Conservation (phyloP, 2,329 filamentous ascomycete species). For the Delphinella strobiligena region DNA sequence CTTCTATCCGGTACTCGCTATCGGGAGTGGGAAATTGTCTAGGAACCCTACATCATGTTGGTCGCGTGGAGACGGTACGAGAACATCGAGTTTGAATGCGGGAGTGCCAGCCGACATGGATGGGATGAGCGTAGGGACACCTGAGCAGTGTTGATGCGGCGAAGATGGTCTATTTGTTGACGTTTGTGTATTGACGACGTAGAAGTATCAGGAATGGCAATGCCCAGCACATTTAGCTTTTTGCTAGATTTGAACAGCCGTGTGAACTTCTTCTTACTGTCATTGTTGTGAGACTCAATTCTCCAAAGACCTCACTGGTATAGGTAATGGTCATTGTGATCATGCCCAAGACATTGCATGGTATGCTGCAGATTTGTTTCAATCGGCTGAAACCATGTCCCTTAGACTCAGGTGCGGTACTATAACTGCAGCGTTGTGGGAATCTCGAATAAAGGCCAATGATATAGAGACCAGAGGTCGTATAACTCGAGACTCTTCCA, state of each 20-base stretch:
- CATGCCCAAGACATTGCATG: slow-evolving; percentile 26
- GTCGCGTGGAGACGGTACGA: too few species aligned
- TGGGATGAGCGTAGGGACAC: too few species aligned
- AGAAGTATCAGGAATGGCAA: slow-evolving; percentile 3
- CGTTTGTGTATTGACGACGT: slow-evolving; percentile 17
- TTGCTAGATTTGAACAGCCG: too few species aligned
- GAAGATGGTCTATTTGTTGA: slow-evolving; percentile 26
- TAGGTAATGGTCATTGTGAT: slow-evolving; percentile 30
- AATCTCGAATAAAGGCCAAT: slow-evolving; percentile 44
- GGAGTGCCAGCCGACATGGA: too few species aligned
- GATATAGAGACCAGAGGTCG: slow-evolving; percentile 41
- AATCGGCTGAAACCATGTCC: slow-evolving; percentile 47
- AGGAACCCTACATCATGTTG: too few species aligned
- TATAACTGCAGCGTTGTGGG: slow-evolving; percentile 37
- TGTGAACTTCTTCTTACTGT: too few species aligned
- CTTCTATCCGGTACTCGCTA: too few species aligned
- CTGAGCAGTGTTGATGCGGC: slow-evolving; percentile 26
- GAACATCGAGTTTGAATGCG: too few species aligned
- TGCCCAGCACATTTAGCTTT: slow-evolving; percentile 46
- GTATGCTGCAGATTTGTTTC: slow-evolving; percentile 51
- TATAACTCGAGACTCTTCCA: slow-evolving; percentile 45
- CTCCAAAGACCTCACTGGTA: slow-evolving; percentile 34
- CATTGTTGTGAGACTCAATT: slow-evolving; percentile 34
- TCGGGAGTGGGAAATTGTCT: too few species aligned
- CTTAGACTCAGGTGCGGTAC: slow-evolving; percentile 50